Base-by-base conservation (phyloP, 2,329 filamentous ascomycete species). In the Emergomyces pasteurianus region DNA sequence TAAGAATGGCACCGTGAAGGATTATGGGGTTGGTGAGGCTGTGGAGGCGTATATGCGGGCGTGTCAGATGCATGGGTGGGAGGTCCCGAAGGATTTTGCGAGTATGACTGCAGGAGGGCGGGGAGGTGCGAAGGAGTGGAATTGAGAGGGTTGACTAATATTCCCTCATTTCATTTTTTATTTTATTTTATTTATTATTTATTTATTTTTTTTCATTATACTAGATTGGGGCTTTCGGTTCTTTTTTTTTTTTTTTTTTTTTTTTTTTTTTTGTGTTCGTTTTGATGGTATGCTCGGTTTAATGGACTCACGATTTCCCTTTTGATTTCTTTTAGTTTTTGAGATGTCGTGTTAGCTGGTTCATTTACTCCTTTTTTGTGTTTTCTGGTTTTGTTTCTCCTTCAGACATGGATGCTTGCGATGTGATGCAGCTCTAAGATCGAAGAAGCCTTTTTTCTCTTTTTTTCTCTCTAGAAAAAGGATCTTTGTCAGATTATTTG, bases 11-110 rank as follows among this genome's bases (percentile, higher is more conserved):
- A 63, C 54, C 38, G 16, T 28, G 1, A 34, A 9, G 16, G 81
- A 88, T 64, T 95, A 96, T 69, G 77, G 78, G 0, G 80, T 89
- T 5, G 71, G 70, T 0, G 90, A 95, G 70, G 91, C 90, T 0
- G 77, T 90, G 1, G 81, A 85, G 0, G 90, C 89, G 2, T 96
- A 87, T 69, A 76, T 79, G 36, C 82, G 90, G 58, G 87, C 86
- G 12, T 90, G 88, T 62, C 65, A 63, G 0, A 66, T 74, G 4
- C 91, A 95, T 74, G 86, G 87, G 0, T 95, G 90, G 90, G 71
- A 78, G 55, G 76, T 92, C 3, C 89, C 90, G 0, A 70, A 74
- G 3, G 87, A 87, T 49, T 80, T 92, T 63, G 68, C 72, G 54
- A 57, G n/a, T 26, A 43, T 57, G 54, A 18, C 52, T 16, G 40